Base-by-base conservation (phyloP, 2,329 filamentous ascomycete genomes). In the Fusarium sp. region DNA sequence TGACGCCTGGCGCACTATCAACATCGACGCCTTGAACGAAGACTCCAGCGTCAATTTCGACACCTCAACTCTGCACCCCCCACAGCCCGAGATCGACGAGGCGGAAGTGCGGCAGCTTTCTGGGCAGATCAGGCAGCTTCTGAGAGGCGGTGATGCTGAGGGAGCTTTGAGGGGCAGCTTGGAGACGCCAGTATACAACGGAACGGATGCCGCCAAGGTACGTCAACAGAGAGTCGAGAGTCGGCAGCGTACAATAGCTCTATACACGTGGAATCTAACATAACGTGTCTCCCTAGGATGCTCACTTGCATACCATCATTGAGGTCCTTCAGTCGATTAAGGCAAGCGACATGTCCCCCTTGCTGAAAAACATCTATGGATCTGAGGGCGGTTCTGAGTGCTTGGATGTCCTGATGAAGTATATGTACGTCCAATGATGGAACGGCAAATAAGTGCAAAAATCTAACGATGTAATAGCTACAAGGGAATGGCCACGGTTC, bases 261-360 rank as follows among this genome's bases (percentile, higher is more conserved):
- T 22, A 25, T 33, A 44, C 22, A 9, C 11, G 65, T 18, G 29
- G 33, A 31, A 54, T 33, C 64, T 71, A 57, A 76, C 47, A 15
- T 10, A 6, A 29, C 8, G 8, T 25, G 20, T 11, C 20, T 14
- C 11, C 25, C 71, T 82, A 97, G 92, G 94, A 97, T 74, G 86
- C 94, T 35, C 94, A 98, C 81, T 86, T 97, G 72, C 90, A 93
- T 75, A 95, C 93, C 25, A 93, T 99, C 44, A 90, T 94, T 69
- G 96, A 99, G 84, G 95, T 98, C 65, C 86, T 99, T 73, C 95
- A 97, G 83, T 96, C 94, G 25, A 98, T 98, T 84, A 95, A 97
- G 81, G 94, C 96, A 79, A 93, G 93, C 76, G 96, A 99, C 77
- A 98, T 98, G 93, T 94, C 91, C 72, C 93, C 94, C 18, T 90